Conservation (phyloP, 106 monocot genomes). For the Allium cepa region DNA sequence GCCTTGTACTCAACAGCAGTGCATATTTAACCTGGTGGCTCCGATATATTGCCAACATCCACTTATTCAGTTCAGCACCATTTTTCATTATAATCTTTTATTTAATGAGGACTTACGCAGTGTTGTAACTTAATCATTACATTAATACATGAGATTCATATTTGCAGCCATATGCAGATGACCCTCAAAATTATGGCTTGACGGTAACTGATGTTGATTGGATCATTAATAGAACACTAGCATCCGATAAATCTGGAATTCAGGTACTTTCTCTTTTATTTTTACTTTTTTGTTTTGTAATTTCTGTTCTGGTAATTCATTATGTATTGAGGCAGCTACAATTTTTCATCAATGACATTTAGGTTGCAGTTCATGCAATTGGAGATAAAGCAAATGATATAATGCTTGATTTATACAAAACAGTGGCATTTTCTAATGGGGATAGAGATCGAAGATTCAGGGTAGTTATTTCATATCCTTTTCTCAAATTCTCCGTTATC, state of each 20-base stretch:
- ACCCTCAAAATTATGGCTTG: constrained; percentile 61
- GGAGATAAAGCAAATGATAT: constrained; percentile 96
- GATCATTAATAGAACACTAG: constrained; percentile 61
- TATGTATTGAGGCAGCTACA: no score
- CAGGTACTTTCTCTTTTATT: constrained; percentile 35
- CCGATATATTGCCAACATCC: no score
- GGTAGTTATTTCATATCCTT: constrained; percentile 25
- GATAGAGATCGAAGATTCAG: constrained; percentile 74
- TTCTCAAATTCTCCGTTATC: background rate
- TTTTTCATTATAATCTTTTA: no score
- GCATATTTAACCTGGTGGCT: no score
- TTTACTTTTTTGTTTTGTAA: background rate
- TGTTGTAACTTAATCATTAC: background rate
- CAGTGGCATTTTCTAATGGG: constrained; percentile 49
- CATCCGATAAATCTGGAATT: constrained; percentile 63
- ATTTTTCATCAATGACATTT: background rate
- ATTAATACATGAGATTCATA: background rate
- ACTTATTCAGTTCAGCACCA: no score
- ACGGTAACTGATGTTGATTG: constrained; percentile 56
- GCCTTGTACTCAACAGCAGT: no score
- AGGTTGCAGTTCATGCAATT: constrained; percentile 98
- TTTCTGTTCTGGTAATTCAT: no score
- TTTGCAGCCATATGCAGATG: constrained; percentile 66
- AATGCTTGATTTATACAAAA: constrained; percentile 63
- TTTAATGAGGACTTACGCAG: no score